Evolutionary conservation across 306 rosid genomes (phyloP), one percentile per base, ranked within the genome.

Genomic region (Citrullus colocynthis): DNA sequence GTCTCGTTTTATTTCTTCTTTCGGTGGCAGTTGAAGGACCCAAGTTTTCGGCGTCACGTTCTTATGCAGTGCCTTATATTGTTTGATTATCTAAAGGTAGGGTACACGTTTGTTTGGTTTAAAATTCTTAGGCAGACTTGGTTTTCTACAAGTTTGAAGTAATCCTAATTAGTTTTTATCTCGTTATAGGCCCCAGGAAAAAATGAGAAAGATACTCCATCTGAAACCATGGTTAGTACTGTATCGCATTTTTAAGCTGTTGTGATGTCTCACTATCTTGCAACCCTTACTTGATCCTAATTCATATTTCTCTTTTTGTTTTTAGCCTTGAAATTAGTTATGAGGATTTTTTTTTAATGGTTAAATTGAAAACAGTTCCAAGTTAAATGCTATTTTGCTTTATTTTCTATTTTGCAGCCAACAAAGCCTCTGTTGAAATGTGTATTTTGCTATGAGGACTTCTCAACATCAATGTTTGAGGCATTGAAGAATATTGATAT

Each of bases 1-100:
- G 9, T 62, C 64, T 28, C 24, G 6, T 59, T 77, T 18, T 20
- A 59, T 77, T 60, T 32, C 51, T 62, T 62, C 32, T 12, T 28
- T 62, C 9, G 34, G 60, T 59, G 28, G 49, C 86, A 93, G 98
- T 86, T 94, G 72, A 94, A 94, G 86, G 98, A 94, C 83, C 90
- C 98, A 75, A 94, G 98, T 85, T 94, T 94, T 74, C 91, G 97
- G 58, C 95, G 98, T 41, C 98, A 94, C 41, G 79, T 90, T 86
- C 97, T 94, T 80, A 91, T 94, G 83, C 97, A 94, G 85, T 94
- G 98, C 85, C 98, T 94, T 79, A 90, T 94, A 88, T 81, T 94
- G 83, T 94, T 91, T 51, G 93, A 94, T 81, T 94, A 94, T 85
- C 66, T 94, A 85, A 94, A 92, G 97, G 98, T 93, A 88, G 74